Base-by-base conservation (phyloP, 176 grass and related monocot species). In the Saccharum spontaneum region DNA sequence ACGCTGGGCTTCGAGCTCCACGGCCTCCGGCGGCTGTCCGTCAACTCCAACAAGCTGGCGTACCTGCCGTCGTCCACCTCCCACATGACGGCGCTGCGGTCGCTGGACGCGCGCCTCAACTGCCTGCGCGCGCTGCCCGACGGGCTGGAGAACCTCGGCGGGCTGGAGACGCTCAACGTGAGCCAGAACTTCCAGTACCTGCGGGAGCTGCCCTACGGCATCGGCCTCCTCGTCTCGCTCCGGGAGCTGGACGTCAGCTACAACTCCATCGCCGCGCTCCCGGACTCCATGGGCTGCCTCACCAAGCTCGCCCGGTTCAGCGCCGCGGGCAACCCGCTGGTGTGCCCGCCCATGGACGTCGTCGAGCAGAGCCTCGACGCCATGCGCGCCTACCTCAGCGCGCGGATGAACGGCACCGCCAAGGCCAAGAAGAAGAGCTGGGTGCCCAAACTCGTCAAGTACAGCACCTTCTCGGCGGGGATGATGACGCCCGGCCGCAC, bases 1-100 rank as follows among this genome's bases (percentile, higher is more conserved):
- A 99, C 92, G 18, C 93, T 99, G 34, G 97, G 97, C 26, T 99
- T 92, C 61, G 97, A 99, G 86, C 91, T 99, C n/a, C 71, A 91
- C 48, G 87, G 85, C 78, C 72, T 99, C 34, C 91, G 78, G 39
- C 89, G 85, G 63, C 88, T 99, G 22, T 97, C 81, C 3, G 90
- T 97, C n/a, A 92, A 99, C 84, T 94, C 94, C 57, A 99, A 99
- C 82, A 97, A 94, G 84, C 90, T 99, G 11, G 43, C 94, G 0
- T 69, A 30, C 62, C 94, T 99, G 8, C 97, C 97, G 2, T 92
- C 71, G 30, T 97, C 97, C 68, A 92, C 94, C 46, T 92, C 86
- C 22, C 94, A 99, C 86, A 94, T 99, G 94, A 94, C 43, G 20
- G 70, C 90, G 15, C 87, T 99, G 34, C 76, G 79, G 10, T 48